Conservation (phyloP, 2,329 filamentous ascomycete genomes). For the Paecilomyces sp. region DNA sequence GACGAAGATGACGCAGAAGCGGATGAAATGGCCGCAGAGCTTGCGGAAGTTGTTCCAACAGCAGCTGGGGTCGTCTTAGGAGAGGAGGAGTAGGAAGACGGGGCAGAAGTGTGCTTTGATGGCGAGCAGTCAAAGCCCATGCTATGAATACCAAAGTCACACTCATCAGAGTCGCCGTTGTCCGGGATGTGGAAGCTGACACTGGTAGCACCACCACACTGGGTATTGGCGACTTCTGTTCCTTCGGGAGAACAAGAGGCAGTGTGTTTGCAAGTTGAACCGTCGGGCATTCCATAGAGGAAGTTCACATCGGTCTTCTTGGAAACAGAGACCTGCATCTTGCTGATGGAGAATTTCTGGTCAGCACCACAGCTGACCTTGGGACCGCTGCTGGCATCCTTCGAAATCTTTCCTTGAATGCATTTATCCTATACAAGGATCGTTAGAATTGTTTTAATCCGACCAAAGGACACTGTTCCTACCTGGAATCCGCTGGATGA, state of each 20-base stretch:
- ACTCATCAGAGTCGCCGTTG: conserved; percentile 50
- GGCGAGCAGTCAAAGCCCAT: conserved; percentile 66
- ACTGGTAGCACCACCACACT: conserved; percentile 85
- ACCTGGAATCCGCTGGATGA: conserved; percentile 13
- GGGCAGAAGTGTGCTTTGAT: conserved; percentile 10
- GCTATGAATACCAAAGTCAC: conserved; percentile 65
- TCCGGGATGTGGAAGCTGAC: conserved; percentile 64
- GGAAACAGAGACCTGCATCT: conserved; percentile 66
- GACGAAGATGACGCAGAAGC: conserved; percentile 1
- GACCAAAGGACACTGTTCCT: neutral
- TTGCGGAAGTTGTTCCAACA: neutral
- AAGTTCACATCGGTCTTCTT: conserved; percentile 76
- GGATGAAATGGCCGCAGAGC: neutral
- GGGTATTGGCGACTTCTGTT: conserved; percentile 67
- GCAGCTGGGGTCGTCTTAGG: conserved; percentile 8
- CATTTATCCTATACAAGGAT: conserved; percentile 48
- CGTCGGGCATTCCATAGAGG: conserved; percentile 79
- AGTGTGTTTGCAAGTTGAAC: conserved; percentile 72
- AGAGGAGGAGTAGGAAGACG: neutral
- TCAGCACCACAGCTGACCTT: conserved; percentile 52
- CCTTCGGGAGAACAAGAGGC: conserved; percentile 60
- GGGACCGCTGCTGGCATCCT: conserved; percentile 42
- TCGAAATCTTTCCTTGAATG: conserved; percentile 49
- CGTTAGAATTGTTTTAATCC: conserved; percentile 14
- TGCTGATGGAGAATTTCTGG: conserved; percentile 65